A percentile compares a stretch with the other conserved stretches of the same genome.
Evolutionary conservation across 441 rosid genomes (phyloP).

Genomic region (Erodium moschatum): DNA sequence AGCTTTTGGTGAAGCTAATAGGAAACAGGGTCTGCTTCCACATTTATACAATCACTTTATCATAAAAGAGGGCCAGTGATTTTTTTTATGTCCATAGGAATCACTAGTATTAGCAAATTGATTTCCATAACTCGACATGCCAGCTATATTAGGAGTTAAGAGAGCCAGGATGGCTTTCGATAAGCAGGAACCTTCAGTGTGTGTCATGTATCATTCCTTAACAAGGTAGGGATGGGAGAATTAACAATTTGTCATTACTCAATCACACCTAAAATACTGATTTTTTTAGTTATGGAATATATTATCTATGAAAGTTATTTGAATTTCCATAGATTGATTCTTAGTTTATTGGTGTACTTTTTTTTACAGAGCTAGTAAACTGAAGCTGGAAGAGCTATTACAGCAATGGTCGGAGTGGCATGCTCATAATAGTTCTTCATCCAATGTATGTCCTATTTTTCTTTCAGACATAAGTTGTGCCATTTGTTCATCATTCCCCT

Average conservation of each 20-base stretch:
- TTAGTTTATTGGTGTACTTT: slow-evolving; percentile 13
- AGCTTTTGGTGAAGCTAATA: slow-evolving; percentile 12
- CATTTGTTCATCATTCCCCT: not conserved
- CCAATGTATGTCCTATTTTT: slow-evolving; percentile 37
- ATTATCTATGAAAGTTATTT: slow-evolving; percentile 10
- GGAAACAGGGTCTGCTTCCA: slow-evolving; percentile 12
- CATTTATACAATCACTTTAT: slow-evolving; percentile 1
- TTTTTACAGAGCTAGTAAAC: slow-evolving; percentile 64
- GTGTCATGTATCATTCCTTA: slow-evolving; percentile 52
- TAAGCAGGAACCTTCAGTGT: slow-evolving; percentile 60
- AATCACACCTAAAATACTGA: not conserved
- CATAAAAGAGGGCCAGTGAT: too few relatives aligned
- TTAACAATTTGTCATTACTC: slow-evolving; percentile 9
- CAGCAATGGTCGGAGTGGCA: slow-evolving; percentile 97
- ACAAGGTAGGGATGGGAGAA: slow-evolving; percentile 55
- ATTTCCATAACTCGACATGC: slow-evolving; percentile 42
- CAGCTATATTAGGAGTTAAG: slow-evolving; percentile 55
- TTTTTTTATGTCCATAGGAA: too few relatives aligned
- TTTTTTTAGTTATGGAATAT: not conserved
- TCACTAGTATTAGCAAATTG: not conserved
- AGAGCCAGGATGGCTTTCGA: slow-evolving; percentile 45
- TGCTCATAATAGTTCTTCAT: slow-evolving; percentile 41
- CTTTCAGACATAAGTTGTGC: not conserved
- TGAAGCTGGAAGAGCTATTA: slow-evolving; percentile 67
- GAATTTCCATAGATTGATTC: slow-evolving; percentile 17